Percentiles rank a stretch among this genome's conserved stretches.
Evolutionary conservation across 2,329 filamentous ascomycete genomes (phyloP).

Genomic region (Ophiostoma perfectum): DNA sequence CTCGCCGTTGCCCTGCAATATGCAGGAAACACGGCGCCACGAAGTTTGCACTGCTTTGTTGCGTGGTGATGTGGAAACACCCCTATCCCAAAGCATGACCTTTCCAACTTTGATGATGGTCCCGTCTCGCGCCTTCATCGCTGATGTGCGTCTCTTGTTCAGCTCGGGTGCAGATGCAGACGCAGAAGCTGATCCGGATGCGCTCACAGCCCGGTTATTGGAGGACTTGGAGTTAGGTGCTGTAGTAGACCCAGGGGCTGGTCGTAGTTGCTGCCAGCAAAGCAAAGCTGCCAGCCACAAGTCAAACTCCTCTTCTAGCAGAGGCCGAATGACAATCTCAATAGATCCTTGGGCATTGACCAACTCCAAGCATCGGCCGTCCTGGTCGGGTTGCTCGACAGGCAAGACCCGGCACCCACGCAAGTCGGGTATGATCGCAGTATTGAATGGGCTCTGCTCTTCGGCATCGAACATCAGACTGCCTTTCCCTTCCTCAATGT

Average conservation of each 20-base stretch:
- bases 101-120: constrained; percentile 94
- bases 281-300: constrained; percentile 75
- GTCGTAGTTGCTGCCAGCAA: constrained; percentile 73
- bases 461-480: constrained; percentile 70
- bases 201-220: constrained; percentile 34
- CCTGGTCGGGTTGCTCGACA: constrained; percentile 43
- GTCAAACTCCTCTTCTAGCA: constrained; percentile 62
- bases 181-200: constrained; percentile 26
- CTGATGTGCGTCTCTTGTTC: constrained; percentile 37
- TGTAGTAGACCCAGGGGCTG: constrained; percentile 32
- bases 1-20: constrained; percentile 89
- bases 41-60: constrained; percentile 44
- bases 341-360: constrained; percentile 49
- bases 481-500: constrained; percentile 70
- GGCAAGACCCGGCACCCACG: constrained; percentile 65
- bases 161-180: constrained; percentile 35
- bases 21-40: constrained; percentile 88
- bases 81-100: constrained; percentile 86
- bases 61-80: constrained; percentile 49
- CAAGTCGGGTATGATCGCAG: constrained; percentile 65
- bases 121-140: constrained; percentile 54
- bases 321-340: constrained; percentile 61
- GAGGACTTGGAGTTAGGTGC: constrained; percentile 38
- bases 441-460: constrained; percentile 58
- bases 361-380: constrained; percentile 50